Evolutionary conservation across 257 asterid species (phyloP), one percentile per base, ranked within the genome.

Genomic region (Solanum pinnatisectum): DNA sequence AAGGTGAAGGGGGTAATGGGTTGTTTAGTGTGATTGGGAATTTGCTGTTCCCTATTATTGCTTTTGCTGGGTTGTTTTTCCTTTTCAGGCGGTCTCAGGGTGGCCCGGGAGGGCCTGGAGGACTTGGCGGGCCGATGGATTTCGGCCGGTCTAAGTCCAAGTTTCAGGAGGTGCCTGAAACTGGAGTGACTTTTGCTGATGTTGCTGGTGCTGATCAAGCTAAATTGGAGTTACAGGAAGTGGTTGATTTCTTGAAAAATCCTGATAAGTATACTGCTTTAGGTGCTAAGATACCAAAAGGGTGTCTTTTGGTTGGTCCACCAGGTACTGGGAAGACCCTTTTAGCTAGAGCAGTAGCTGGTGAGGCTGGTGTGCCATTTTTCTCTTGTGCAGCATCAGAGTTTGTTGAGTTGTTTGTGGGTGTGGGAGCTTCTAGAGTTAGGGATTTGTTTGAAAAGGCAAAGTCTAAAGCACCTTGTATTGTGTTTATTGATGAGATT

Each of bases 171-270:
- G 99, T 97, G 27, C 99, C 99, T 0, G 99, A 97, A 83, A 97
- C 98, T 2, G 99, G 99, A 9, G 95, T 96, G 86, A 89, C 98
- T 2, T 97, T 97, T 71, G 98, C 96, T 89, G 99, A 97, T 56
- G 98, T 96, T 4, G 99, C 98, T 1, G 98, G 99, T 13, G 99
- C 99, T 87, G 98, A 97, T 93, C 99, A 97, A 90, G 99, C 99
- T 15, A 97, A 97, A 88, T n/a, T 97, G 84, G 99, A 97, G 91
- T 81, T 97, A 65, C 99, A 97, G 87, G 99, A 97, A 91, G 98
- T 97, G 20, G 99, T 97, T 44, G 99, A 97, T 94, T 97, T 97
- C 91, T 88, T 97, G 92, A 97, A 96, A 52, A 97, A 97, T 90
- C 99, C 98, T 25, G 99, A 97, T 90, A 97, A 97, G 87, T 97